phyloP scores from a whole-genome alignment of 2,329 filamentous ascomycete genomes.

The Aspergillus sp. region DNA sequence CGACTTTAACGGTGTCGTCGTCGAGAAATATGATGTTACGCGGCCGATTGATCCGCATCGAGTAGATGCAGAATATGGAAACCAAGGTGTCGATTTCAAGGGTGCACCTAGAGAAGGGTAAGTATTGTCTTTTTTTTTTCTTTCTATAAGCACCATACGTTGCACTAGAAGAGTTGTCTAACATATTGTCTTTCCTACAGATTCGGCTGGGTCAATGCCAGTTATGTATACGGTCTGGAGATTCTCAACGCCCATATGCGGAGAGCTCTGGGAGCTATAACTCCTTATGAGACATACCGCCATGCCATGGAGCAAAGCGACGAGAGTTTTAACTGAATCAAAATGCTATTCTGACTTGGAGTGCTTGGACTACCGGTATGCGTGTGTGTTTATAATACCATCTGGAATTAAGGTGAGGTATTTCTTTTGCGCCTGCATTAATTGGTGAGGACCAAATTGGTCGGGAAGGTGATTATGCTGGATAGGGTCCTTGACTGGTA shows the following conservation, averaged over 20 bases:
- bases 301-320: conserved; percentile 47
- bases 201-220: conserved; percentile 98
- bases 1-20: conserved; percentile 95
- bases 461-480: neutral
- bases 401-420: too few relatives aligned
- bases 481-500: too few relatives aligned
- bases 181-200: conserved; percentile 40
- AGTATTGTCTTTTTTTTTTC: conserved; percentile 35
- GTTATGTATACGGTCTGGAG: conserved; percentile 87
- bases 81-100: conserved; percentile 92
- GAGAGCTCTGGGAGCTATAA: conserved; percentile 79
- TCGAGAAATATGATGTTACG: conserved; percentile 98
- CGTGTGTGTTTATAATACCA: neutral
- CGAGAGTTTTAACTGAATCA: conserved; percentile 5
- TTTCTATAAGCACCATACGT: neutral
- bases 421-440: too few relatives aligned
- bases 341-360: neutral
- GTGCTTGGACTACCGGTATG: neutral
- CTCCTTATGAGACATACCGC: conserved; percentile 75
- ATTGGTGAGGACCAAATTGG: neutral
- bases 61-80: conserved; percentile 95
- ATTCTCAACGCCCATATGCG: conserved; percentile 85
- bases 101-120: conserved; percentile 93
- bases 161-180: conserved; percentile 4
- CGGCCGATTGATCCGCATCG: conserved; percentile 81